phyloP scores from a whole-genome alignment of 805 yeast species.

The Cyberlindnera mycetangii region DNA sequence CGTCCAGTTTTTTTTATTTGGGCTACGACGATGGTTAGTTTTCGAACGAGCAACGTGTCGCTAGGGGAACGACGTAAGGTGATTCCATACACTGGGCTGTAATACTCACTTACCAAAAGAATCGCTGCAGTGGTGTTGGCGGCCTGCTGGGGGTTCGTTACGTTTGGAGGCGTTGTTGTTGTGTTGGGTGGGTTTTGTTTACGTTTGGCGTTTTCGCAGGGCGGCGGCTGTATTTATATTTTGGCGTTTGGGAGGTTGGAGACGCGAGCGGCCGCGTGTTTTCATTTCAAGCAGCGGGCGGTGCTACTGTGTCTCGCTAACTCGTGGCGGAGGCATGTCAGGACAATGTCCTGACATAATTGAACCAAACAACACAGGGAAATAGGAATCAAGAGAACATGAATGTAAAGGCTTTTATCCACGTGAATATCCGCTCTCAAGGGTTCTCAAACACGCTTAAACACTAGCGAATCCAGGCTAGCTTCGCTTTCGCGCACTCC shows the following conservation, averaged over 20 bases:
- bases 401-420: too few species aligned
- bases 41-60: background rate
- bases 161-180: background rate
- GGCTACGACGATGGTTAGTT: background rate
- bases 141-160: background rate
- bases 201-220: background rate
- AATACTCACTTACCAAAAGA: background rate
- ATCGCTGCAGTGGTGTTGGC: background rate
- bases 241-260: background rate
- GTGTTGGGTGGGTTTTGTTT: background rate
- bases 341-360: too few species aligned
- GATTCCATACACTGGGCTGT: background rate
- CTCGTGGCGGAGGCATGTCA: too few species aligned
- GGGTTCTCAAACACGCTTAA: too few species aligned
- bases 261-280: background rate
- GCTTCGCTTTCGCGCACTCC: conserved; percentile 8
- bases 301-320: background rate
- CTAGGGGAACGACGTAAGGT: background rate
- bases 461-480: too few species aligned
- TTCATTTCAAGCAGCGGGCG: background rate
- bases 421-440: too few species aligned
- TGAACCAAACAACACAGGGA: too few species aligned
- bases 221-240: background rate
- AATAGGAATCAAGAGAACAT: too few species aligned
- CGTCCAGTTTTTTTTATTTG: conserved; percentile 3